Conservation (phyloP, 345 rosid genomes). For the Psidium friedrichsthalianum region DNA sequence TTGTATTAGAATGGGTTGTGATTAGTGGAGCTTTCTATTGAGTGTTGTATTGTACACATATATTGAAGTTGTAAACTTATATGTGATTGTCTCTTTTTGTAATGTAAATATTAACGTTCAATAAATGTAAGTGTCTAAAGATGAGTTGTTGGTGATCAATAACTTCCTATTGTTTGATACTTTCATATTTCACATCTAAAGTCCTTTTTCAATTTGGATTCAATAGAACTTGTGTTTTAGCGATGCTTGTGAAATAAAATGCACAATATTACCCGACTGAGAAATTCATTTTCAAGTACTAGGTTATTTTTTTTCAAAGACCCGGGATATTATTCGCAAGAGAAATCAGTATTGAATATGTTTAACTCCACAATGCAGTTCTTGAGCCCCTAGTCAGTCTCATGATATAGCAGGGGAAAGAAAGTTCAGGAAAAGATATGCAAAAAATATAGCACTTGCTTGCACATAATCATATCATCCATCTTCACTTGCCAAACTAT, state of each 20-base stretch:
- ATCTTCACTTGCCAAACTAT: not conserved
- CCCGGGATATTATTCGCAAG: not conserved
- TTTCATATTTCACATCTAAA: not conserved
- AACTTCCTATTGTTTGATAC: not conserved
- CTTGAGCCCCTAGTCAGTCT: not conserved
- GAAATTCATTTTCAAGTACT: not conserved
- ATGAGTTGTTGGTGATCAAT: too few relatives aligned
- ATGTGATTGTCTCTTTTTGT: too few relatives aligned
- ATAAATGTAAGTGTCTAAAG: too few relatives aligned
- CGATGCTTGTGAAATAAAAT: not conserved
- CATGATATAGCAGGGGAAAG: not conserved
- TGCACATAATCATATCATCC: not conserved
- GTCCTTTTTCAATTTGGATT: not conserved
- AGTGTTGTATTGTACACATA: too few relatives aligned
- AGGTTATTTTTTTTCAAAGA: not conserved
- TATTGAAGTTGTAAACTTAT: too few relatives aligned
- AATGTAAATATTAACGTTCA: too few relatives aligned
- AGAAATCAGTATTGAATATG: not conserved
- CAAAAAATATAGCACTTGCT: not conserved
- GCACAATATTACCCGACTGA: not conserved
- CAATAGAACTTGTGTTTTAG: not conserved
- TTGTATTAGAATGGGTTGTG: constrained; percentile 5
- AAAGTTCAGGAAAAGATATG: not conserved
- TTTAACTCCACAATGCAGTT: not conserved
- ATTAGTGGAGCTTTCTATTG: too few relatives aligned